These are phyloP conservation scores for Aspergillus uvarum DNA, from an alignment of 2,329 filamentous ascomycete species.

Conservation along the genomic window DNA sequence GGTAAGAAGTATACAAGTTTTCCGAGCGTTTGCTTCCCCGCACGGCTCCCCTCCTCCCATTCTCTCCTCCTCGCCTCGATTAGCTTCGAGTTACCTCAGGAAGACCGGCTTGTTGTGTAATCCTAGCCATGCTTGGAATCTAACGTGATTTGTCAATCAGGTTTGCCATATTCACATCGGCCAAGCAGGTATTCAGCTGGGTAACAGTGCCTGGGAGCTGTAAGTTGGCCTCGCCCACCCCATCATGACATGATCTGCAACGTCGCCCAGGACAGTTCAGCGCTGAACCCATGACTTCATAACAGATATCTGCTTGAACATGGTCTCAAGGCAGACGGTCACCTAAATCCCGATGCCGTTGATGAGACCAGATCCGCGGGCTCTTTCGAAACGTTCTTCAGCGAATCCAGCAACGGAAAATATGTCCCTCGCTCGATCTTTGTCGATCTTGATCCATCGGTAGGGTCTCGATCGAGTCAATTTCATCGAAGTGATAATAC, in stretches of 20 bases:
- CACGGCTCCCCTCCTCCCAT: conserved; percentile 21
- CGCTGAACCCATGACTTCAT: conserved; percentile 8
- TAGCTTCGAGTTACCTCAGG: neutral
- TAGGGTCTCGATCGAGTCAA: conserved; percentile 31
- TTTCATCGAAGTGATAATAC: neutral
- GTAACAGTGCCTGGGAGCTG: conserved; percentile 69
- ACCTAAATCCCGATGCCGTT: conserved; percentile 55
- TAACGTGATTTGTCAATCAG: conserved; percentile 37
- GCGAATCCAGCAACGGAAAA: conserved; percentile 63
- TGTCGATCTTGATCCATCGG: conserved; percentile 64
- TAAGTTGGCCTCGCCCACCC: conserved; percentile 47
- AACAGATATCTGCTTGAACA: conserved; percentile 65
- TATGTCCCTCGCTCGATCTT: conserved; percentile 68
- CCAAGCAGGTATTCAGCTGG: conserved; percentile 67
- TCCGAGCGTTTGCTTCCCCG: conserved; percentile 23
- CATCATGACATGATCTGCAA: conserved; percentile 4
- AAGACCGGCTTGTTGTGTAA: neutral
- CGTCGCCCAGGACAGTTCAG: neutral
- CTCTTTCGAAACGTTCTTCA: conserved; percentile 67
- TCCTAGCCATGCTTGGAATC: neutral
- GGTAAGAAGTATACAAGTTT: conserved; percentile 25
- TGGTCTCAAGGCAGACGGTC: conserved; percentile 61
- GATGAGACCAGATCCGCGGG: conserved; percentile 55
- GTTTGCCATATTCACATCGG: conserved; percentile 68
- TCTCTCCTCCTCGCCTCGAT: conserved; percentile 18